Percentiles rank a stretch among this genome's conserved stretches.
Conservation (phyloP, 108 stramenopile species). For the Mediolabrus comicus region DNA sequence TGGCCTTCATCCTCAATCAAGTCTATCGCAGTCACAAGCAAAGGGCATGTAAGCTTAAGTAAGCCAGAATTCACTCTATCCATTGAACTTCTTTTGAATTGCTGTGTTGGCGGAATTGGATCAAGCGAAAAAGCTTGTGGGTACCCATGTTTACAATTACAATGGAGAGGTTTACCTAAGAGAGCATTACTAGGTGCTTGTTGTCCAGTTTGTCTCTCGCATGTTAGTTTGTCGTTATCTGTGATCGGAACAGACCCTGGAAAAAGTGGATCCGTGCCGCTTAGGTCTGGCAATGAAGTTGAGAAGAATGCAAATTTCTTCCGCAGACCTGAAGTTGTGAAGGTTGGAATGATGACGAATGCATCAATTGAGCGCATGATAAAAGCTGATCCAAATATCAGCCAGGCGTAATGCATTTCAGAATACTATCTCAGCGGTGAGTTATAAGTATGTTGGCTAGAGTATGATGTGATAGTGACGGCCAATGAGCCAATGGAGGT, state of each 20-base stretch:
- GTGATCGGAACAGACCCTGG: constrained; percentile 30
- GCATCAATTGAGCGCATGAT: too few relatives aligned
- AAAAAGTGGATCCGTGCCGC: too few relatives aligned
- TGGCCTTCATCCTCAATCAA: constrained; percentile 41
- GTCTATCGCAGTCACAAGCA: constrained; percentile 36
- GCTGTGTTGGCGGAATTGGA: constrained; percentile 29
- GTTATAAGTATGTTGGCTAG: too few relatives aligned
- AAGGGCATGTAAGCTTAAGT: constrained; percentile 43
- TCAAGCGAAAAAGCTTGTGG: constrained; percentile 45
- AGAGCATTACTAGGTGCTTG: constrained; percentile 18
- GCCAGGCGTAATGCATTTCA: too few relatives aligned
- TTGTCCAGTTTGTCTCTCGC: constrained; percentile 37
- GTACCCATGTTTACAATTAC: constrained; percentile 35
- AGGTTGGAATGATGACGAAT: too few relatives aligned
- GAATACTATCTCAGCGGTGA: too few relatives aligned
- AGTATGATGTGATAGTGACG: too few relatives aligned
- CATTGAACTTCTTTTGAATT: not conserved
- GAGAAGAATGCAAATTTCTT: not conserved
- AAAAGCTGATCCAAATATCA: too few relatives aligned
- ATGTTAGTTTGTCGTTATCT: constrained; percentile 11
- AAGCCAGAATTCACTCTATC: constrained; percentile 43
- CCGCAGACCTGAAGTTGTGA: not conserved
- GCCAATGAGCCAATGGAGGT: too few relatives aligned
- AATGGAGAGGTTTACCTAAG: constrained; percentile 32
- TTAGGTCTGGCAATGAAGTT: too few relatives aligned